Evolutionary conservation across 2,329 filamentous ascomycete genomes (phyloP).

Genomic region (Fusarium scirpi): DNA sequence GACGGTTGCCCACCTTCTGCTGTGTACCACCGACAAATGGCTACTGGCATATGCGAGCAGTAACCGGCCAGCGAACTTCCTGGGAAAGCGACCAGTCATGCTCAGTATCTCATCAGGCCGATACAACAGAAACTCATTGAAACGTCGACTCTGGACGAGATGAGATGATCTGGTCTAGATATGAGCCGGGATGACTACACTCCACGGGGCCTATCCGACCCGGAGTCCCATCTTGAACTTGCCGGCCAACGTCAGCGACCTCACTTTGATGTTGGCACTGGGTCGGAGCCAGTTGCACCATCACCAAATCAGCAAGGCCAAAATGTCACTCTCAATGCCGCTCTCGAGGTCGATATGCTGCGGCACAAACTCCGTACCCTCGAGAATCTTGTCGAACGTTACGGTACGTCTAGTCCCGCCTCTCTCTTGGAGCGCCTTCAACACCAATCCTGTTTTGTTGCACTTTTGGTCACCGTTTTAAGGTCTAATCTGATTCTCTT

Average conservation of each 20-base stretch:
- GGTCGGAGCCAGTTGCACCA: conserved; percentile 62
- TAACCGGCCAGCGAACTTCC: conserved; percentile 37
- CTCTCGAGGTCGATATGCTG: conserved; percentile 66
- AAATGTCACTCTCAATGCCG: conserved; percentile 61
- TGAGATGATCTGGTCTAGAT: conserved; percentile 49
- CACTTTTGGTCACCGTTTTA: conserved; percentile 8
- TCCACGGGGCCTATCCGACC: conserved; percentile 49
- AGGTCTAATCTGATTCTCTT: conserved; percentile 34
- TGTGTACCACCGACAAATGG: conserved; percentile 42
- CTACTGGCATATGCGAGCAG: conserved; percentile 42
- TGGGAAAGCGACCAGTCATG: conserved; percentile 43
- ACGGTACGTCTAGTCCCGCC: conserved; percentile 56
- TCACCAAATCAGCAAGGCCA: conserved; percentile 62
- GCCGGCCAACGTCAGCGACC: conserved; percentile 56
- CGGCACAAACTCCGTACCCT: conserved; percentile 66
- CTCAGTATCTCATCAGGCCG: conserved; percentile 40
- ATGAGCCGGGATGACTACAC: conserved; percentile 49
- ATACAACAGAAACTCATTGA: conserved; percentile 44
- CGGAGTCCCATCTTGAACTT: conserved; percentile 49
- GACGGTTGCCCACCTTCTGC: conserved; percentile 42
- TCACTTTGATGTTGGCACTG: conserved; percentile 64
- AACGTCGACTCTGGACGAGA: conserved; percentile 45
- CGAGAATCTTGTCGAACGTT: conserved; percentile 60
- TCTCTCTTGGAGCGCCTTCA: conserved; percentile 15
- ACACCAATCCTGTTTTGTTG: conserved; percentile 18